These are phyloP conservation scores for Fagus crenata DNA, from an alignment of 306 rosid genomes.

Conservation along the genomic window DNA sequence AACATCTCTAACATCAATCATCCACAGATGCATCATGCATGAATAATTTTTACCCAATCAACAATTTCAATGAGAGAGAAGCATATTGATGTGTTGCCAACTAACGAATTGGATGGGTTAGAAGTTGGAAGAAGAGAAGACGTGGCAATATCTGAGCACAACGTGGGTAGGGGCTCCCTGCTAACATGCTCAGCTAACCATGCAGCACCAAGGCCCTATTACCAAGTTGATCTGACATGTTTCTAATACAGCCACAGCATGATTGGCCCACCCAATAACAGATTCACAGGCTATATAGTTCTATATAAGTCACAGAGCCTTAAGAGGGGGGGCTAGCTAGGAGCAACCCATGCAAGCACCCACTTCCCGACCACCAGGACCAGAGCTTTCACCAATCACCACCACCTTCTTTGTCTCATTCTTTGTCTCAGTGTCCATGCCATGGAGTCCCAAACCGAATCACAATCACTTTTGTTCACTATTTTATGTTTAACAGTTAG, in stretches of 20 bases:
- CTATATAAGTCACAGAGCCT: not conserved
- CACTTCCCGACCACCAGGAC: constrained; percentile 33
- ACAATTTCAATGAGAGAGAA: not conserved
- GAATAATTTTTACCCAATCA: not conserved
- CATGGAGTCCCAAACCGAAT: not conserved
- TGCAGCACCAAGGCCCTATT: constrained; percentile 11
- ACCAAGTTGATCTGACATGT: constrained; percentile 35
- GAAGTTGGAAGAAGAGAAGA: constrained; percentile 17
- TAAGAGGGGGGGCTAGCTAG: not conserved
- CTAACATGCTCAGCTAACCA: not conserved
- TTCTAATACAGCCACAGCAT: constrained; percentile 45
- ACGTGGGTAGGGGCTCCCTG: constrained; percentile 14
- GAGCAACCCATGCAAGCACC: not conserved
- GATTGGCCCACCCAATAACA: constrained; percentile 35
- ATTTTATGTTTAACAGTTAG: not conserved
- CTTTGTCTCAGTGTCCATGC: constrained; percentile 23
- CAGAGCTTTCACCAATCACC: constrained; percentile 18
- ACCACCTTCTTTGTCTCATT: constrained; percentile 38
- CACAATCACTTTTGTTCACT: not conserved
- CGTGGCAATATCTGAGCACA: constrained; percentile 27
- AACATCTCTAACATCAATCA: too few relatives aligned
- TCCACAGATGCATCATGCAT: too few relatives aligned
- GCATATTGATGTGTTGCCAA: too few relatives aligned
- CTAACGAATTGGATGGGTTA: constrained; percentile 21
- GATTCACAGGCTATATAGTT: constrained; percentile 1